Evolutionary conservation across 2,329 filamentous ascomycete genomes (phyloP), one percentile per base, ranked within the genome.

Genomic region (Fusarium continuum): DNA sequence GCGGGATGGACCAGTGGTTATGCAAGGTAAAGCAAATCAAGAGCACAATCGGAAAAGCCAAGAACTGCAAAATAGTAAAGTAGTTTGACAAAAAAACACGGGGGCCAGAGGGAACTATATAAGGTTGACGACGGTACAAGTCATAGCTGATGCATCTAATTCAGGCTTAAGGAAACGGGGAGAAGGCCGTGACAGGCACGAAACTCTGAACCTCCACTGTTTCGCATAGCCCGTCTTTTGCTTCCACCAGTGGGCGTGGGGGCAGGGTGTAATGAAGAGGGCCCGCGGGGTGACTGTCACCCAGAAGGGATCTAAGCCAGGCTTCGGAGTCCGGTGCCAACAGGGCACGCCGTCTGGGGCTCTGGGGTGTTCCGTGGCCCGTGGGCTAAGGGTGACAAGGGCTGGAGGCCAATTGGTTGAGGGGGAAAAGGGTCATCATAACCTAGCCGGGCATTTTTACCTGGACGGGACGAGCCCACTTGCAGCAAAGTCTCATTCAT

Each of bases 141-240:
- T 61, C 63, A 66, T 57, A 51, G 56, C 41, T 60, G 47, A 46
- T 43, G 46, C 26, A 26, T 48, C 55, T 32, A 61, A 58, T 71
- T 64, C 68, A 70, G 69, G 61, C 67, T 60, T 55, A 50, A 55
- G 49, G 38, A 53, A 41, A 68, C 69, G 69, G 69, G 66, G 64
- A 71, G 69, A 71, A 71, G 45, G 61, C 69, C 69, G 69, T 62
- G 54, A 41, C 44, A 61, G 52, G 51, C 45, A 56, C 47, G 26
- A 55, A 59, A 32, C 46, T 53, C 44, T 65, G 52, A 48, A 56
- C 44, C 50, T 61, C 57, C 61, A 61, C 61, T 60, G 45, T 54
- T 44, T 63, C 44, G 23, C 55, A 35, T 20, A 57, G 40, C 49
- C 53, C 48, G 46, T 45, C 43, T 19, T 45, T 46, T 64, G 60